Base-by-base conservation (phyloP, 768 basidiomycete species). In the Sporobolomyces roseus region DNA sequence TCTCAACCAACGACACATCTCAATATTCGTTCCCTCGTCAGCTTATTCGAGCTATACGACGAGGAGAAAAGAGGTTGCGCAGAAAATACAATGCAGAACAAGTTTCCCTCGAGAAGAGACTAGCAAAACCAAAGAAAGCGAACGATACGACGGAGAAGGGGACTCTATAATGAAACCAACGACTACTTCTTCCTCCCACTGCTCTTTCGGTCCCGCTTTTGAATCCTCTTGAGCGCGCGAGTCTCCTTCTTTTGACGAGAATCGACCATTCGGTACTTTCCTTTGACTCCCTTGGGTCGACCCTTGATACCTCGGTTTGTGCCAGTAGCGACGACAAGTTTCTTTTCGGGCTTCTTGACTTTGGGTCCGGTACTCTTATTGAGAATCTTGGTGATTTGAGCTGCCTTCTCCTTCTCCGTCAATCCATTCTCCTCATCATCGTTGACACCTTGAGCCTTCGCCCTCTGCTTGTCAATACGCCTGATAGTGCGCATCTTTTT, bases 381-480 rank as follows among this genome's bases (percentile, higher is more conserved):
- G 54, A 84, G 78, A 43, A 97, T 79, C 76, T 92, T 93, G 74
- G 91, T 89, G 64, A 99, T 92, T 76, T 92, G 89, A 68, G 86
- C 85, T 8, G 93, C 93, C 79, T 97, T 97, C 78, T 97, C 93
- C 50, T 87, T 84, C 80, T 98, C 94, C n/a, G 88, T 87, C 80
- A 98, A 85, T 75, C 98, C 94, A 13, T 85, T 81, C 5, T 79
- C 77, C 36, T 79, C 79, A 74, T 89, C 92, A 48, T 88, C 83
- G 74, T 89, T 90, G 67, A 98, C 86, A 54, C 91, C 92, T 76
- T 97, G 92, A 3, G 93, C 96, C 80, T 93, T 98, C 81, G 91
- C 94, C 84, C 91, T 85, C 14, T 91, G 90, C 79, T 91, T 94
- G 75, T 93, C 91, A 17, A 97, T 80, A 53, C 87, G 83, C 73